phyloP scores from a whole-genome alignment of 495 filamentous ascomycete genomes.

The Lichenothelia convexa region DNA sequence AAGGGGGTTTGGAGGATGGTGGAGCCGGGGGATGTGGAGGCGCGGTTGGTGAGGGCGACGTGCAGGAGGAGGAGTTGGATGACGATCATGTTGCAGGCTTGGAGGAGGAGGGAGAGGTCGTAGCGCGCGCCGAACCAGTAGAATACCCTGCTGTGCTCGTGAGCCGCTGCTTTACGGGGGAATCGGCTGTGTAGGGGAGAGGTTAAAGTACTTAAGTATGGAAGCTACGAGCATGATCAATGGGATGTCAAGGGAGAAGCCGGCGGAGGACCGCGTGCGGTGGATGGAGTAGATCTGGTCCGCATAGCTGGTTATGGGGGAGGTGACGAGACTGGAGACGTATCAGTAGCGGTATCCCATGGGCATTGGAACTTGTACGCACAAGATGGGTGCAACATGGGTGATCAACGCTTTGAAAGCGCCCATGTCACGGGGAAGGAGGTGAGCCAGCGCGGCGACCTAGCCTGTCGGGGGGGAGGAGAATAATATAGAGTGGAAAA shows the following conservation, averaged over 20 bases:
- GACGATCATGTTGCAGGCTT: constrained; percentile 70
- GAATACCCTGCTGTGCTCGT: constrained; percentile 43
- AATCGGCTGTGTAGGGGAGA: neutral
- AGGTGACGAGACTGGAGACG: constrained; percentile 47
- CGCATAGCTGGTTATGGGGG: constrained; percentile 70
- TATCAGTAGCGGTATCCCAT: neutral
- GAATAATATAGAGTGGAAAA: too few relatives aligned
- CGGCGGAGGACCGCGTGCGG: constrained; percentile 58
- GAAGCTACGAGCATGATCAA: constrained; percentile 95
- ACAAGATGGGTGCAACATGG: constrained; percentile 23
- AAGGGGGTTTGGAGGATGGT: constrained; percentile 25
- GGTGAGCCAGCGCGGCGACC: too few relatives aligned
- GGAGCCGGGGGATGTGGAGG: constrained; percentile 19
- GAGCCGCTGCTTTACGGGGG: neutral
- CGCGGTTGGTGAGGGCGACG: constrained; percentile 70
- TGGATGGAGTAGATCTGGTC: constrained; percentile 90
- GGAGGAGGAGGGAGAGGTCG: constrained; percentile 59
- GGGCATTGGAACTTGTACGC: constrained; percentile 1
- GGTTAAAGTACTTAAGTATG: constrained; percentile 52
- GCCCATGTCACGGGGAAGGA: neutral
- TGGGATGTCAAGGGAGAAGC: constrained; percentile 82
- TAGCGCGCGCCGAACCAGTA: constrained; percentile 87
- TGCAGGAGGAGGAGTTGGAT: constrained; percentile 74
- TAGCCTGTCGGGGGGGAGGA: too few relatives aligned
- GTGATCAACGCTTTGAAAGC: constrained; percentile 13